Conservation (phyloP, 2,329 filamentous ascomycete genomes). For the Diplodia scrobiculata region DNA sequence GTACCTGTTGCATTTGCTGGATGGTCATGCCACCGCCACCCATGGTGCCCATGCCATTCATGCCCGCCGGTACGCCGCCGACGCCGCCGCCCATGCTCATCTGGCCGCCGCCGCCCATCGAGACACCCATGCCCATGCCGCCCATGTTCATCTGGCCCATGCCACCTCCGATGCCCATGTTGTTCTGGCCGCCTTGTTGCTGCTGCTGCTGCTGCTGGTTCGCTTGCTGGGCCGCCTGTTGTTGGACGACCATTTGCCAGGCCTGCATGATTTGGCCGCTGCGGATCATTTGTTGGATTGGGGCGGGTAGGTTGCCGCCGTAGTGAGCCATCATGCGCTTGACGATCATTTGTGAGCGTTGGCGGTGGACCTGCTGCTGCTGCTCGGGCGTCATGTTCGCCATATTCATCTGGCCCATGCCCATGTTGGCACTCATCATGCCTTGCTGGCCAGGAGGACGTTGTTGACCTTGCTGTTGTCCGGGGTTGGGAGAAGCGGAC, state of each 20-base stretch:
- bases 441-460: constrained; percentile 13
- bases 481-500: constrained; percentile 13
- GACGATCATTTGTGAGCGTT: constrained; percentile 35
- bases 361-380: not conserved
- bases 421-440: constrained; percentile 24
- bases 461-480: constrained; percentile 22
- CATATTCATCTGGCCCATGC: not conserved
- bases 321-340: constrained; percentile 32
- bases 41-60: constrained; percentile 30
- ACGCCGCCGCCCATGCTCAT: constrained; percentile 9
- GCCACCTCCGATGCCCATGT: constrained; percentile 29
- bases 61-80: constrained; percentile 15
- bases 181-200: constrained; percentile 13
- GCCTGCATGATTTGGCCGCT: constrained; percentile 6
- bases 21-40: not conserved
- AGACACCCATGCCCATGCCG: constrained; percentile 14
- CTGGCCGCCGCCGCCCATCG: constrained; percentile 10
- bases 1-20: constrained; percentile 36
- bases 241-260: constrained; percentile 8
- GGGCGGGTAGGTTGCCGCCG: constrained; percentile 33
- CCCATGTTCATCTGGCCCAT: constrained; percentile 30
- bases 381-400: constrained; percentile 22
- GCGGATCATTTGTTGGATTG: constrained; percentile 39
- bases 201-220: constrained; percentile 28
- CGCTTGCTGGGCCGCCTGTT: constrained; percentile 37